Base-by-base conservation (phyloP, 306 rosid genomes). In the barrel medic (Medicago truncatula) region DNA sequence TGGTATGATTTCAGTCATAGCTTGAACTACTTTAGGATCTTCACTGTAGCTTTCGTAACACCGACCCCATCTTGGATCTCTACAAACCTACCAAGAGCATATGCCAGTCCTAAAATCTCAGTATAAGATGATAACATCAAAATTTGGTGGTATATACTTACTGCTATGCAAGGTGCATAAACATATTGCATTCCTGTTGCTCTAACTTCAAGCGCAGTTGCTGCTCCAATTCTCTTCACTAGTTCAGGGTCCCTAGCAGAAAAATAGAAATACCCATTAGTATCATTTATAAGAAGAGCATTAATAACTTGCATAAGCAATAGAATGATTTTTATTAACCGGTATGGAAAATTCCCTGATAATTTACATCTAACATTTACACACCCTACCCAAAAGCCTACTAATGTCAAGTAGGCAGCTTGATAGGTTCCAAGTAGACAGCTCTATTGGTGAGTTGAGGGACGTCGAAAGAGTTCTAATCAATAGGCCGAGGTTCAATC, bases 21-120 rank as follows among this genome's bases (percentile, higher is more conserved):
- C 80, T 74, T 83, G 72, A 69, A 86, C 86, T 57, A 83, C 2
- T 69, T 57, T 41, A 41, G 83, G 85, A 80, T 80, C 89, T 77
- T 86, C 89, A 13, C 89, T 76, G 81, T 82, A 86, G 58, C 89
- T 86, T 73, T 86, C 89, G 4, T 76, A 86, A 64, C 89, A 86
- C 23, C 89, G 83, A 68, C 89, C 89, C 89, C 89, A 83, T 60
- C 89, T 80, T 21, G 89, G 89, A 83, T 86, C 89, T 77, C 89
- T 83, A 74, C 89, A 86, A 2, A 86, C 89, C 89, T 86, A 66
- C 49, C 16, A 56, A 83, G 31, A 49, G 2, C 39, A 36, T 56
- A 28, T 56, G 66, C 41, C 50, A 67, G 16, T 0, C 18, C 14
- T 20, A 10, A 72, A 47, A 14, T 2, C 8, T 73, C 57, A 68